phyloP scores from a whole-genome alignment of 148 eudicot genomes.

The Drosera capensis region DNA sequence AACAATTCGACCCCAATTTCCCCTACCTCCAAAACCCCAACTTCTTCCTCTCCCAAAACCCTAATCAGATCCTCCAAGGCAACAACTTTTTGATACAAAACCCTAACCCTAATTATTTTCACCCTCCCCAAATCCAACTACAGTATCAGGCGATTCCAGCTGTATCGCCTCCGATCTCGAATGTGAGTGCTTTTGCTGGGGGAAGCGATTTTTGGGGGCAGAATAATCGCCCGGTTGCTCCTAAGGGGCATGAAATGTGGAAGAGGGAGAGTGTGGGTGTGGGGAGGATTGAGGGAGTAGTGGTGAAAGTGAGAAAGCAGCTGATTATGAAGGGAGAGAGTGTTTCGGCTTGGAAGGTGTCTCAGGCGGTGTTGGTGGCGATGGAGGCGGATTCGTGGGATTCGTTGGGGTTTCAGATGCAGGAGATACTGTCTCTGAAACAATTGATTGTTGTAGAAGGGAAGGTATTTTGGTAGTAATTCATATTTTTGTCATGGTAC shows the following conservation, averaged over 20 bases:
- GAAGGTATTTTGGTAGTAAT: constrained; percentile 32
- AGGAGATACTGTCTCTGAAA: constrained; percentile 48
- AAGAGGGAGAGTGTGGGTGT: not conserved
- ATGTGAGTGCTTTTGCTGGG: not conserved
- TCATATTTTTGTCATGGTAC: not conserved
- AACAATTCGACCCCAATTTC: too few relatives aligned
- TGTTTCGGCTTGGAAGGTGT: constrained; percentile 60
- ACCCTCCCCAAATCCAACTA: too few relatives aligned
- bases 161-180: too few relatives aligned
- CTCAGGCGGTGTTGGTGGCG: constrained; percentile 35
- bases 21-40: too few relatives aligned
- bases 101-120: too few relatives aligned
- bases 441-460: constrained; percentile 43
- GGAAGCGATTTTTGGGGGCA: not conserved
- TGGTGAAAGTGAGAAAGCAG: not conserved
- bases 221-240: too few relatives aligned
- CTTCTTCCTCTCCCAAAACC: too few relatives aligned
- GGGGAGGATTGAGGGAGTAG: not conserved
- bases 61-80: too few relatives aligned
- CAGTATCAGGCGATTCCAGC: too few relatives aligned
- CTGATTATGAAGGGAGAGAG: constrained; percentile 11
- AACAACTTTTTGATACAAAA: too few relatives aligned
- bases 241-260: not conserved
- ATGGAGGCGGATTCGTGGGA: constrained; percentile 69
- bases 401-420: constrained; percentile 50